A percentile compares a stretch with the other conserved stretches of the same genome.
Evolutionary conservation across 176 grass and related monocot genomes (phyloP).

Genomic region (Rhipidocladum racemiflorum): DNA sequence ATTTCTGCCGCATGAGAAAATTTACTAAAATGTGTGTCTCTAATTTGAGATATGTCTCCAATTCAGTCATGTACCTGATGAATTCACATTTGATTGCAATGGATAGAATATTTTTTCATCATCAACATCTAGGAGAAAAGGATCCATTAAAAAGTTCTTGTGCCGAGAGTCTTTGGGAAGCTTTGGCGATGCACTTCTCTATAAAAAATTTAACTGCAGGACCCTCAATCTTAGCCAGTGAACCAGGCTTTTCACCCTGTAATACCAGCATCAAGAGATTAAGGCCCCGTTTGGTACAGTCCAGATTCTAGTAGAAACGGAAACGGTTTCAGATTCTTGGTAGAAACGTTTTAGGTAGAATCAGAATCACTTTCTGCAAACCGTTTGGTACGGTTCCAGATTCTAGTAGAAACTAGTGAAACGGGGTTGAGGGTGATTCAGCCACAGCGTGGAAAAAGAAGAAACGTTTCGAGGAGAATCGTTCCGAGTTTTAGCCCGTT

Average conservation of each 20-base stretch:
- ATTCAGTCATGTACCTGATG: slow-evolving; percentile 40
- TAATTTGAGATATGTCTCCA: neutral
- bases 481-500: no score
- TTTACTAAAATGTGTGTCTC: neutral
- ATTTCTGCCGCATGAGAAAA: slow-evolving; percentile 48
- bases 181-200: slow-evolving; percentile 72
- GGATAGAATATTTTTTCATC: slow-evolving; percentile 48
- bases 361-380: no score
- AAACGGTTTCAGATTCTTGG: no score
- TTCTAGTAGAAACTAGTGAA: no score
- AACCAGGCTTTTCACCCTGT: slow-evolving; percentile 64
- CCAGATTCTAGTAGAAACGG: no score
- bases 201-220: slow-evolving; percentile 67
- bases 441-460: no score
- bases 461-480: no score
- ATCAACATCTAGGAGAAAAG: slow-evolving; percentile 69
- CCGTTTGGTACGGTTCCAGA: no score
- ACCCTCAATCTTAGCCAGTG: slow-evolving; percentile 64
- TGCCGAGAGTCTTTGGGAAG: slow-evolving; percentile 55
- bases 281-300: no score
- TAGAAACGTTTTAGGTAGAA: no score
- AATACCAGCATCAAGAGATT: neutral
- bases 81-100: slow-evolving; percentile 21
- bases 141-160: slow-evolving; percentile 59
- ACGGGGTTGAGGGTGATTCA: no score